Base-by-base conservation (phyloP, 2,329 filamentous ascomycete species). In the Verticillium alfalfae region DNA sequence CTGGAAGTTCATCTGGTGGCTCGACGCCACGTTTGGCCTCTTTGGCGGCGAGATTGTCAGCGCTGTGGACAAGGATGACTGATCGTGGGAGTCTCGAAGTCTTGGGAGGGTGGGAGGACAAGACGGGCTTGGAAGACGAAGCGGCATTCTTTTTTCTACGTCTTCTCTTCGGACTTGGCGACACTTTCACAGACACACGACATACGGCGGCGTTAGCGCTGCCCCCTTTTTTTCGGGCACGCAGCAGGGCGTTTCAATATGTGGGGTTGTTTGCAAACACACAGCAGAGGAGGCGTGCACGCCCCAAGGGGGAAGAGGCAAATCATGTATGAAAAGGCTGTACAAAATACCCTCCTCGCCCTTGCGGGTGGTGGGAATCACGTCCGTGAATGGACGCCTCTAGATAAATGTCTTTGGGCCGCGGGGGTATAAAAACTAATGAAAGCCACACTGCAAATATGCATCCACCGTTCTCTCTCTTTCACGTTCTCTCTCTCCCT, bases 1-100 rank as follows among this genome's bases (percentile, higher is more conserved):
- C 75, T 89, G 87, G 87, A 85, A 84, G 72, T 69, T 88, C 54
- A 84, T 89, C 67, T 89, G 83, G 76, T 87, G 80, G 77, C 75
- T 89, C 31, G 86, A 88, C 68, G 76, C 78, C 18, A 81, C 79
- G 60, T 86, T 88, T 68, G 76, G 79, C 4, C 75, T 88, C 45
- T 88, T 88, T 70, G 80, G 80, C 52, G 81, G 84, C 26, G 85
- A 87, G 67, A 82, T 88, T 61, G 77, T 82, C 63, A 81, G 75
- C 67, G 77, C 78, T 10, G 77, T 78, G 10, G 84, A 86, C 64
- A 86, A 84, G 76, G 85, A 88, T 62, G 85, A 87, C 61, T 87
- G 69, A 70, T 34, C 22, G 26, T 31, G 26, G 26, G 26, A 5
- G 26, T 1, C 26, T 31, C 26, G 5, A 31, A 31, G 22, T 31